Base-by-base conservation (phyloP, 345 rosid species). In the Boechera retrofracta region DNA sequence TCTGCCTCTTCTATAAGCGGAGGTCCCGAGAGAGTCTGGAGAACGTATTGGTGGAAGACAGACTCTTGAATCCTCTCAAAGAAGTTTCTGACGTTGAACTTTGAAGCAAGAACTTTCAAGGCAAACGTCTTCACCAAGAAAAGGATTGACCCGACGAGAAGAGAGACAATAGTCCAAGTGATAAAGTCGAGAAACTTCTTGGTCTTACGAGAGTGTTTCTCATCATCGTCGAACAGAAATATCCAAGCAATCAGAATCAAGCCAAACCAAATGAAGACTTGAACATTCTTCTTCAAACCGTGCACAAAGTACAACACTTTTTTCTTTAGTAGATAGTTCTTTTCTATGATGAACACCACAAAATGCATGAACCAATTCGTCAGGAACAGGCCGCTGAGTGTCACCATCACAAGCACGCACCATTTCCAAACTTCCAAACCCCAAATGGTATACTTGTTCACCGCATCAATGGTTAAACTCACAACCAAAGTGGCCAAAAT, bases 41-140 rank as follows among this genome's bases (percentile, higher is more conserved):
- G 79, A 71, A 94, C 67, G 74, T 94, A 94, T 44, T 94, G 97
- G 82, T 91, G 85, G 69, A 91, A 91, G 66, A 94, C 75, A 3
- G 97, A 89, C 58, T 89, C 98, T 82, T 94, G 98, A 69, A 89
- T 91, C 64, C 98, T 83, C 73, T 94, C 98, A 49, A 94, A 94
- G 84, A 89, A 94, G 60, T 84, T 83, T 49, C 82, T 84, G 29
- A 94, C 91, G 10, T 94, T 96, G 85, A 91, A 94, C 77, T 75
- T 89, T 1, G 94, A 90, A 61, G 98, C 97, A 73, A 94, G 82
- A 26, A 91, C 84, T 81, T 94, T 94, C 47, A 94, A 76, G 80
- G 84, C 78, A 69, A 82, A 78, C 48, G 93, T 89, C 81, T 94
- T 94, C 71, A 88, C 35, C 71, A 94, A 62, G 85, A 97, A 91